A percentile compares a stretch with the other conserved stretches of the same genome.
Conservation (phyloP, 169 alveolate genomes). For the Cryptosporidium meleagridis region DNA sequence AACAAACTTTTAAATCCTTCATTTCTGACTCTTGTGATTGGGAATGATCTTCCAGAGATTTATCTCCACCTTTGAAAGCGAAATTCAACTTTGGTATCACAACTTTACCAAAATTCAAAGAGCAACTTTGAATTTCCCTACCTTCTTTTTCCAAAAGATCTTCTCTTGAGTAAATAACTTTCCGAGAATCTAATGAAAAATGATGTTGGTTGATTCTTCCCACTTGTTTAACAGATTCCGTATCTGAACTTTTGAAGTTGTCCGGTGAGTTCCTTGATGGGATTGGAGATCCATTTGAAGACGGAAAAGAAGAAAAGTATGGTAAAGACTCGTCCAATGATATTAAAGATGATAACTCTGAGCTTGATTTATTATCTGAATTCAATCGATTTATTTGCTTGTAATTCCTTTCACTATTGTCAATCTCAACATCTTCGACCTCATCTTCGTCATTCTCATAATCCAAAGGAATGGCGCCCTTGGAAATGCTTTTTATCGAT, state of each 20-base stretch:
- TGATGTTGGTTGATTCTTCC: background rate
- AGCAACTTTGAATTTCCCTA: background rate
- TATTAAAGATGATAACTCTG: constrained; percentile 2
- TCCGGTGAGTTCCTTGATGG: constrained; percentile 9
- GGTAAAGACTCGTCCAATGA: constrained; percentile 14
- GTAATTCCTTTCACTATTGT: background rate
- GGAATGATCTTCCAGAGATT: background rate
- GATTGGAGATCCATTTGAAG: constrained; percentile 12
- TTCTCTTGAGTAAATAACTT: background rate
- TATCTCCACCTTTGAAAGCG: background rate
- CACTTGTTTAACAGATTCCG: background rate
- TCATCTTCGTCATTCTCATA: background rate
- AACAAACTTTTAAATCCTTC: background rate
- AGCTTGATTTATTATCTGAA: background rate
- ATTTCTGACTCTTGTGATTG: background rate
- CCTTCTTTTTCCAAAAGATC: background rate
- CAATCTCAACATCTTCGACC: background rate
- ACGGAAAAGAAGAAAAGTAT: constrained; percentile 47
- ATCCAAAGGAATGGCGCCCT: background rate
- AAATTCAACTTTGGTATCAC: constrained; percentile 19
- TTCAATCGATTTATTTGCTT: background rate
- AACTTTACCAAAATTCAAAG: background rate
- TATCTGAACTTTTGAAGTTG: background rate
- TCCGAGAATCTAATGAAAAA: background rate
- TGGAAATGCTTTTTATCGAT: constrained; percentile 22